Conservation (phyloP, 257 asterid genomes). For the Ehretia macrophylla region DNA sequence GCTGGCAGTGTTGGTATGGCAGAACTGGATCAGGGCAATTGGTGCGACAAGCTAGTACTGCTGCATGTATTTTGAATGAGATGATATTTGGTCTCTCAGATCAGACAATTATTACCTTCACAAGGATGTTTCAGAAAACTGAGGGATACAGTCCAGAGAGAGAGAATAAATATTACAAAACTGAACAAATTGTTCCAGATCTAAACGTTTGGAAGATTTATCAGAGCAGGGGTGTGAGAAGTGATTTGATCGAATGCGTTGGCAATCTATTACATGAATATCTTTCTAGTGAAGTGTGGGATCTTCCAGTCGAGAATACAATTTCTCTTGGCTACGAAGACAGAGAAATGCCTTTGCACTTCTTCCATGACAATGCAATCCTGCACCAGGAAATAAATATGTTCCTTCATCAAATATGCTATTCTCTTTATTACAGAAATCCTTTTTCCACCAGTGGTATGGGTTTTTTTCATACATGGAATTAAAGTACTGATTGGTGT, state of each 20-base stretch:
- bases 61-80: constrained; percentile 81
- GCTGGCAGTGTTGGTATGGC: constrained; percentile 85
- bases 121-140: constrained; percentile 37
- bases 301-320: constrained; percentile 63
- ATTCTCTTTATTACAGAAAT: background rate
- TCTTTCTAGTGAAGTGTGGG: constrained; percentile 90
- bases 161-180: constrained; percentile 20
- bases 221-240: constrained; percentile 34
- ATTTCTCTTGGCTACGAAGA: constrained; percentile 44
- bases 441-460: background rate
- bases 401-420: constrained; percentile 17
- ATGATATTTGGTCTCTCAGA: constrained; percentile 85
- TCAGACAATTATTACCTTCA: constrained; percentile 42
- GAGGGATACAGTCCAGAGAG: constrained; percentile 23
- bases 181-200: constrained; percentile 28
- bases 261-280: constrained; percentile 87
- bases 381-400: constrained; percentile 70
- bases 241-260: constrained; percentile 60
- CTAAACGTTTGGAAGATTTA: constrained; percentile 32
- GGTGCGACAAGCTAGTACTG: constrained; percentile 90
- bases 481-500: background rate
- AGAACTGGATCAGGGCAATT: constrained; percentile 72
- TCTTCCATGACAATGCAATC: constrained; percentile 73
- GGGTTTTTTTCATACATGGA: background rate
- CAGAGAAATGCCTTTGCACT: constrained; percentile 53